Evolutionary conservation across 2,329 filamentous ascomycete species (phyloP), one percentile per base, ranked within the genome.

Genomic region (Phaeomoniella chlamydospora): DNA sequence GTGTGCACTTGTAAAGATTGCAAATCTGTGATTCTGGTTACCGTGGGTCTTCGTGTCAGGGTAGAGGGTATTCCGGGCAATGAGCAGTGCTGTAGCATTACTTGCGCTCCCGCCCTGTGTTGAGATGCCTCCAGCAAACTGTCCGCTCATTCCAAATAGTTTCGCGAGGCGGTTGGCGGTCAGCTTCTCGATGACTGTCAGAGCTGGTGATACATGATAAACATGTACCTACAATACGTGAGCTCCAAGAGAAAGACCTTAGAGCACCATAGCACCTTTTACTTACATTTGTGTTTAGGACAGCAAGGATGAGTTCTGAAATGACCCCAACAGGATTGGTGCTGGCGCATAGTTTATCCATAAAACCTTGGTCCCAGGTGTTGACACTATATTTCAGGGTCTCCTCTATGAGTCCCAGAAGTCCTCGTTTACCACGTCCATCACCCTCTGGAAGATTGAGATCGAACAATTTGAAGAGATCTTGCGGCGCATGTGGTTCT

Each of bases 361-460:
- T 61, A 58, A 96, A 98, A 10, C 88, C 88, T 58, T 94, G 87
- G 51, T 93, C 82, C 83, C 87, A 96, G 13, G 88, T 94, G 60
- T 98, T 98, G 51, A 96, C 88, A 50, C 81, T 90, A 57, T 92
- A 86, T 43, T 73, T 68, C 30, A 96, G 66, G 14, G 94, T 67
- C n/a, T n/a, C n/a, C n/a, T n/a, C n/a, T n/a, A n/a, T n/a, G n/a
- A n/a, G n/a, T n/a, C n/a, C n/a, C n/a, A n/a, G n/a, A n/a, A n/a
- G n/a, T n/a, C n/a, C n/a, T n/a, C n/a, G n/a, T n/a, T n/a, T n/a
- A n/a, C n/a, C n/a, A n/a, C n/a, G n/a, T n/a, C n/a, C n/a, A n/a
- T n/a, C n/a, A n/a, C n/a, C n/a, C n/a, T n/a, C n/a, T n/a, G n/a
- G n/a, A n/a, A n/a, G n/a, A n/a, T n/a, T n/a, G n/a, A n/a, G n/a